phyloP scores from a whole-genome alignment of 768 basidiomycete species.

The Amanita fuliginea region DNA sequence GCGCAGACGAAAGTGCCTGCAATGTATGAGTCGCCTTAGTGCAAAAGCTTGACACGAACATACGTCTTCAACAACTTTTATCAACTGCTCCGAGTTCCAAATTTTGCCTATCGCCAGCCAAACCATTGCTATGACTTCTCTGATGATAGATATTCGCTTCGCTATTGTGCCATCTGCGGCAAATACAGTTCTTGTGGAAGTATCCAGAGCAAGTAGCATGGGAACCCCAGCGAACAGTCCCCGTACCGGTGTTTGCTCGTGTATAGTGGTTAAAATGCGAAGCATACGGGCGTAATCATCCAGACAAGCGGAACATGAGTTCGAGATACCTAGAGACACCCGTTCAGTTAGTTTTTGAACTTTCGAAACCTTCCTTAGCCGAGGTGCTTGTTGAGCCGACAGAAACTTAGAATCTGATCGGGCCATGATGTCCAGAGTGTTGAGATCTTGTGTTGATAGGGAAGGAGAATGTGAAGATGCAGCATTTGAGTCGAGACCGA shows the following conservation, averaged over 20 bases:
- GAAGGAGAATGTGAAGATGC: conserved; percentile 33
- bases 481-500: conserved; percentile 37
- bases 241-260: conserved; percentile 64
- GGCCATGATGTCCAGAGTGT: not conserved
- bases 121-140: conserved; percentile 48
- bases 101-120: conserved; percentile 63
- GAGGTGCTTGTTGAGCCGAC: conserved; percentile 29
- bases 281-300: conserved; percentile 70
- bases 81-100: conserved; percentile 55
- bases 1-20: conserved; percentile 37
- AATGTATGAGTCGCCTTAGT: conserved; percentile 8
- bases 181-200: conserved; percentile 33
- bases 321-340: conserved; percentile 29
- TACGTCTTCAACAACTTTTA: conserved; percentile 46
- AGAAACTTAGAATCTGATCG: conserved; percentile 12
- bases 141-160: conserved; percentile 42
- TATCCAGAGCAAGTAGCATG: conserved; percentile 73
- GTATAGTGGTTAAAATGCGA: conserved; percentile 53
- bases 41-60: conserved; percentile 8
- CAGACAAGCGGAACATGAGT: conserved; percentile 43
- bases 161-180: conserved; percentile 24
- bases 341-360: conserved; percentile 42
- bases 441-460: conserved; percentile 18
- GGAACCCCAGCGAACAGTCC: conserved; percentile 72
- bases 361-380: conserved; percentile 46